phyloP scores from a whole-genome alignment of 352 stramenopile genomes.

The Phytophthora rubi region DNA sequence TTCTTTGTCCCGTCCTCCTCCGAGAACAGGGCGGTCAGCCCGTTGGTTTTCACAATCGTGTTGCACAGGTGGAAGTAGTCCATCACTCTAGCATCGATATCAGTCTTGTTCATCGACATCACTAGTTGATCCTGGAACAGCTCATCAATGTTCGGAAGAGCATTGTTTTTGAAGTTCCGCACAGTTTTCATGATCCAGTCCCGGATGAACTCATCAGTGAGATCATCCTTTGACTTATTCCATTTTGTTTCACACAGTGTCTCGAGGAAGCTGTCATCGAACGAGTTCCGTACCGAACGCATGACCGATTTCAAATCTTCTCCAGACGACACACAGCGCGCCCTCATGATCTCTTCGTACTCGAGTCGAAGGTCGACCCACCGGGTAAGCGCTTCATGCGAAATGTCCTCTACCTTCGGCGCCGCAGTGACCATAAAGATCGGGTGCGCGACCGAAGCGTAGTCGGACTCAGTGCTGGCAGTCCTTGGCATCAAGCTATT shows the following conservation, averaged over 20 bases:
- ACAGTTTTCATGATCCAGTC: conserved; percentile 13
- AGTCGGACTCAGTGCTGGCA: neutral
- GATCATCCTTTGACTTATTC: neutral
- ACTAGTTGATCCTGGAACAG: conserved; percentile 8
- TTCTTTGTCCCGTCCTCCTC: conserved; percentile 11
- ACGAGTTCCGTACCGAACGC: conserved; percentile 15
- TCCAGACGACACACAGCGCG: conserved; percentile 19
- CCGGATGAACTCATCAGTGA: conserved; percentile 18
- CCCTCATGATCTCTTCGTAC: conserved; percentile 25
- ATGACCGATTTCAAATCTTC: conserved; percentile 17
- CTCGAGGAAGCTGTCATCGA: conserved; percentile 1
- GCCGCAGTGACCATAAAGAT: conserved; percentile 13
- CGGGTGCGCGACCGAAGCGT: conserved; percentile 4
- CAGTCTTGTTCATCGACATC: conserved; percentile 7
- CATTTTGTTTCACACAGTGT: neutral
- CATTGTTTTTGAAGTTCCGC: conserved; percentile 13
- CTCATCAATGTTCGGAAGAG: conserved; percentile 14
- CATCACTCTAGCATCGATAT: conserved; percentile 20
- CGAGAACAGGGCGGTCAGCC: conserved; percentile 6
- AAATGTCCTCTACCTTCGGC: conserved; percentile 19
- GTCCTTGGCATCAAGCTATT: neutral
- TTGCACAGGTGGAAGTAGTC: conserved; percentile 20
- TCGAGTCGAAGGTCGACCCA: conserved; percentile 21
- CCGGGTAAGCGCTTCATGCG: conserved; percentile 24
- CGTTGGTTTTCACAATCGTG: conserved; percentile 19